Evolutionary conservation across 192 early-diverging fungal species (phyloP).

Genomic region (Oehlia diaphana): DNA sequence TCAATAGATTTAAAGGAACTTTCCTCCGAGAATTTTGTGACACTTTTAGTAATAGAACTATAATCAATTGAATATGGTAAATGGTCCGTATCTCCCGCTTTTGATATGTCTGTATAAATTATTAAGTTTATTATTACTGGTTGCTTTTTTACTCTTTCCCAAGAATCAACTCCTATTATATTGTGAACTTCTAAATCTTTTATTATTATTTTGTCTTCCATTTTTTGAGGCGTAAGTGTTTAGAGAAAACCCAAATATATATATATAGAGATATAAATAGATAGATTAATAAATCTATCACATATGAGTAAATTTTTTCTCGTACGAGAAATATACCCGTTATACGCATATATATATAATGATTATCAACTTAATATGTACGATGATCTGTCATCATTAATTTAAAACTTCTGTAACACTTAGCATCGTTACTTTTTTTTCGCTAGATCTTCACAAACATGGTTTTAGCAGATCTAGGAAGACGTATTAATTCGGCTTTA

Average conservation of each 20-base stretch:
- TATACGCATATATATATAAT: too few species aligned
- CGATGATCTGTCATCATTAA: too few species aligned
- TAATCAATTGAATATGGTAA: constrained; percentile 85
- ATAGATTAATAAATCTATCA: too few species aligned
- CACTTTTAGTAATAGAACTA: constrained; percentile 71
- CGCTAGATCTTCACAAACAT: constrained; percentile 41
- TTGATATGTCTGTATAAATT: constrained; percentile 71
- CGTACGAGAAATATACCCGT: too few species aligned
- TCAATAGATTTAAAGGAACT: constrained; percentile 69
- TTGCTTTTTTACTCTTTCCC: constrained; percentile 44
- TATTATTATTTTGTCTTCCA: not conserved
- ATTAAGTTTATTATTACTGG: constrained; percentile 80
- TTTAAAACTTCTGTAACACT: too few species aligned
- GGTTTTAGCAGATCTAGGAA: constrained; percentile 90
- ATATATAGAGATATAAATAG: too few species aligned
- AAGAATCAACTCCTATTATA: not conserved
- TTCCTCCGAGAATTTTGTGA: constrained; percentile 75
- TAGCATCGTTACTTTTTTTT: not conserved
- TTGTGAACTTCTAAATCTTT: not conserved
- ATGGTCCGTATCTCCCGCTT: constrained; percentile 77
- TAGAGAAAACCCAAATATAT: too few species aligned
- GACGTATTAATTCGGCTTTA: constrained; percentile 83
- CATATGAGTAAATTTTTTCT: too few species aligned
- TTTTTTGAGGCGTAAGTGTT: not conserved
- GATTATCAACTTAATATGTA: too few species aligned